A percentile compares a stretch with the other conserved stretches of the same genome.
These are phyloP conservation scores for Diversispora epigaea DNA, from an alignment of 192 early-diverging fungal genomes.

Conservation along the genomic window DNA sequence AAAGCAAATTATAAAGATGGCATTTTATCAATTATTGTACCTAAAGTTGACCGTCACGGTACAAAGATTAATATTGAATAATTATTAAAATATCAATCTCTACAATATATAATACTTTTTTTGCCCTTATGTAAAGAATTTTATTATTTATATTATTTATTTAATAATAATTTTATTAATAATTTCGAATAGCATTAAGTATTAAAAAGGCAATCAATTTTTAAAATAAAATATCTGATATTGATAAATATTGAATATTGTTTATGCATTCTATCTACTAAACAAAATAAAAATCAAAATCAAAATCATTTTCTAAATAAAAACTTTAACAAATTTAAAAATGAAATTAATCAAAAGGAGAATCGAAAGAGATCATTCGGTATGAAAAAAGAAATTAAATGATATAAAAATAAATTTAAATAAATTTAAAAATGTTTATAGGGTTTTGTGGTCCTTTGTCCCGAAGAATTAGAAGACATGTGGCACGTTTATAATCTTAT, in stretches of 20 bases:
- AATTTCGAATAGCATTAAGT: too few species aligned
- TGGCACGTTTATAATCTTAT: constrained; percentile 96
- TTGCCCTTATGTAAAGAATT: too few species aligned
- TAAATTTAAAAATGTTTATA: constrained; percentile 45
- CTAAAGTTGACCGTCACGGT: constrained; percentile 24
- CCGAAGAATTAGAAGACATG: constrained; percentile 96
- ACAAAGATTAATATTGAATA: constrained; percentile 33
- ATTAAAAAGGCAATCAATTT: too few species aligned
- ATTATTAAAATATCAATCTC: background rate
- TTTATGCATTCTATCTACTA: too few species aligned
- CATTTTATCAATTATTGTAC: constrained; percentile 30
- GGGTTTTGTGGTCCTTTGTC: constrained; percentile 77
- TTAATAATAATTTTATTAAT: too few species aligned
- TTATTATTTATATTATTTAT: too few species aligned
- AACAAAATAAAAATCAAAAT: too few species aligned
- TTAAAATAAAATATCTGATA: too few species aligned
- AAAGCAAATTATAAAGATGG: constrained; percentile 39
- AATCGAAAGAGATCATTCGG: constrained; percentile 70
- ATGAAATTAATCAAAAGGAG: constrained; percentile 52
- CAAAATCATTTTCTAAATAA: background rate
- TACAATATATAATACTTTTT: too few species aligned
- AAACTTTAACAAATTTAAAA: background rate
- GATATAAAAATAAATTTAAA: background rate
- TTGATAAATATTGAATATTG: too few species aligned
- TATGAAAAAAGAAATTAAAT: constrained; percentile 13